phyloP scores from a whole-genome alignment of 2,329 filamentous ascomycete genomes.

The Rhinocladiella mackenziei region DNA sequence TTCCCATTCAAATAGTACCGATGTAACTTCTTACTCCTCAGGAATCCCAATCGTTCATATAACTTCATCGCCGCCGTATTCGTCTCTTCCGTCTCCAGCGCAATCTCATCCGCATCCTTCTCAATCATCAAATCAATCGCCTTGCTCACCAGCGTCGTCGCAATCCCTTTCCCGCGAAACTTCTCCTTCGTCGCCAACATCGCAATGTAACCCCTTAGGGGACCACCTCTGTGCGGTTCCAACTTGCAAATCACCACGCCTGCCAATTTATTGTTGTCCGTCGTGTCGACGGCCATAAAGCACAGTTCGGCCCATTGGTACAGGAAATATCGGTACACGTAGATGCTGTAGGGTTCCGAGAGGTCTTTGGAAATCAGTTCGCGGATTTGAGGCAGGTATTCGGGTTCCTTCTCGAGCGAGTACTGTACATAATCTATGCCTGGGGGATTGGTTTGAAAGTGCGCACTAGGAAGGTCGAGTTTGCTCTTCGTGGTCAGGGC shows the following conservation, averaged over 20 bases:
- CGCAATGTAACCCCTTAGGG: conserved; percentile 89
- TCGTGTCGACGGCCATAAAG: conserved; percentile 67
- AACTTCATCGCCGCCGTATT: conserved; percentile 86
- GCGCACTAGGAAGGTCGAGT: conserved; percentile 7
- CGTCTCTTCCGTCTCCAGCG: conserved; percentile 91
- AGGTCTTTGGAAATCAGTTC: conserved; percentile 92
- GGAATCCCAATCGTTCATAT: conserved; percentile 87
- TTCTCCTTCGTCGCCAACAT: conserved; percentile 89
- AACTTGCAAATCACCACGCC: conserved; percentile 95
- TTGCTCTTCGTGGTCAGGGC: conserved; percentile 2
- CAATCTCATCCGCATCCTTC: conserved; percentile 84
- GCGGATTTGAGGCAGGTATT: conserved; percentile 78
- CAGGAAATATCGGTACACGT: conserved; percentile 96
- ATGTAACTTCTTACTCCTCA: conserved; percentile 87
- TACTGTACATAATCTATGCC: conserved; percentile 57
- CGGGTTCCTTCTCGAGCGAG: conserved; percentile 55
- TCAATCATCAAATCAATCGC: conserved; percentile 88
- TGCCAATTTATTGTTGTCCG: conserved; percentile 64
- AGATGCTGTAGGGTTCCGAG: conserved; percentile 98
- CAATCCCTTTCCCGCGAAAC: conserved; percentile 80
- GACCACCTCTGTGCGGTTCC: conserved; percentile 81
- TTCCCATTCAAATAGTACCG: conserved; percentile 96
- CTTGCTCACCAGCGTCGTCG: conserved; percentile 79
- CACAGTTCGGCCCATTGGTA: conserved; percentile 98
- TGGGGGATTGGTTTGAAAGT: conserved; percentile 22